These are phyloP conservation scores for Coniferiporia weirii DNA, from an alignment of 1,284 basidiomycete genomes.

Conservation along the genomic window DNA sequence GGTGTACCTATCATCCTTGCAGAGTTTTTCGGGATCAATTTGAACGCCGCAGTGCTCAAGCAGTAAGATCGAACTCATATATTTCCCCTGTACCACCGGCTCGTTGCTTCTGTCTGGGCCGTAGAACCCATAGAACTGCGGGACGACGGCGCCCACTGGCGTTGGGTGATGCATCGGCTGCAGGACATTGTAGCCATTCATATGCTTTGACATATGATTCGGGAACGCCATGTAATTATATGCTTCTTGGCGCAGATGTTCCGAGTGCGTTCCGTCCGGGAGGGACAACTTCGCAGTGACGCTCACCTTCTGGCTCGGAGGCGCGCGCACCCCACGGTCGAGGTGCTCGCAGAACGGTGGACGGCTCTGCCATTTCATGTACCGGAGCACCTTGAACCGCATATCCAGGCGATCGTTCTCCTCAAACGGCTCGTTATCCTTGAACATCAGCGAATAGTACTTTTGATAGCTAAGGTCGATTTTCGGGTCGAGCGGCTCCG, in stretches of 20 bases:
- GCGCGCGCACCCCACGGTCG: slow-evolving; percentile 3
- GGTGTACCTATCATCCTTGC: slow-evolving; percentile 24
- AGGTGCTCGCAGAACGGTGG: slow-evolving; percentile 16
- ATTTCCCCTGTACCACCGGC: slow-evolving; percentile 5
- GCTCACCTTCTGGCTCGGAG: slow-evolving; percentile 16
- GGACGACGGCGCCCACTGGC: slow-evolving; percentile 31
- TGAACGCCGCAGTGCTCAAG: slow-evolving; percentile 34
- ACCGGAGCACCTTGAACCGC: not conserved
- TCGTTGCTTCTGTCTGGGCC: slow-evolving; percentile 15
- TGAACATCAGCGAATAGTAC: slow-evolving; percentile 6
- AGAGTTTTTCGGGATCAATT: slow-evolving; percentile 23
- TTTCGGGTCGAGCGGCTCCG: not conserved
- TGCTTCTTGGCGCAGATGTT: slow-evolving; percentile 27
- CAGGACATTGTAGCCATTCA: slow-evolving; percentile 30
- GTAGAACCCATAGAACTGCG: slow-evolving; percentile 39
- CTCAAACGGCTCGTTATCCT: slow-evolving; percentile 7
- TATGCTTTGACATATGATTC: slow-evolving; percentile 30
- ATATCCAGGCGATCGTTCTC: slow-evolving; percentile 6
- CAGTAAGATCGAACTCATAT: slow-evolving; percentile 30
- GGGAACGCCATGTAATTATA: slow-evolving; percentile 28
- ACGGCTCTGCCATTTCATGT: not conserved
- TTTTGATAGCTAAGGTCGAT: not conserved
- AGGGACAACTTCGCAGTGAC: slow-evolving; percentile 28
- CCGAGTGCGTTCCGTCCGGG: slow-evolving; percentile 14
- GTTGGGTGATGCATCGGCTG: slow-evolving; percentile 26